Evolutionary conservation across 441 rosid species (phyloP).

Genomic region (Breynia disticha): DNA sequence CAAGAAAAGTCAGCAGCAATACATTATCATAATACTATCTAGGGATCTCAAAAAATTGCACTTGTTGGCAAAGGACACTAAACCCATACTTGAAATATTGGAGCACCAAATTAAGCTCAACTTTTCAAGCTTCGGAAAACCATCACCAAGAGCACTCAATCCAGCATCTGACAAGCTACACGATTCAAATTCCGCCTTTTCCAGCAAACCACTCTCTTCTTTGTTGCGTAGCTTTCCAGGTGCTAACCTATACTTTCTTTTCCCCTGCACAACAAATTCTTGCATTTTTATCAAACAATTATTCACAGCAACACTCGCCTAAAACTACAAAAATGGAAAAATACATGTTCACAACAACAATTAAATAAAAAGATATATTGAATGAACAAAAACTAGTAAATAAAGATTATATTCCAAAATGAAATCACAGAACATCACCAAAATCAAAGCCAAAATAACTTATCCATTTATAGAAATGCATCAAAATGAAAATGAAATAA

Average conservation of each 20-base stretch:
- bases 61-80: conserved; percentile 48
- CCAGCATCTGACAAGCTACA: conserved; percentile 61
- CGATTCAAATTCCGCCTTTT: conserved; percentile 29
- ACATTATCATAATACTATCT: no score
- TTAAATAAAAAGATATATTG: no score
- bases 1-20: no score
- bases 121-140: conserved; percentile 58
- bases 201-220: conserved; percentile 25
- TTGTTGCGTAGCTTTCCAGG: conserved; percentile 22
- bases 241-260: conserved; percentile 26
- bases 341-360: not conserved
- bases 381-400: conserved; percentile 2
- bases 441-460: not conserved
- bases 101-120: conserved; percentile 88
- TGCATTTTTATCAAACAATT: no score
- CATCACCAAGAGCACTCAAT: conserved; percentile 48
- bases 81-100: conserved; percentile 53
- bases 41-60: conserved; percentile 57
- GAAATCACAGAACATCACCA: no score
- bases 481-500: not conserved
- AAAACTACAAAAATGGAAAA: not conserved
- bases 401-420: no score
- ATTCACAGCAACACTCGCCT: no score
- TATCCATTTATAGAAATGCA: not conserved
- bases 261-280: conserved; percentile 35